Percentiles rank a stretch among this genome's conserved stretches.
Conservation (phyloP, 129 eudicot genomes). For the Erigeron canadensis region DNA sequence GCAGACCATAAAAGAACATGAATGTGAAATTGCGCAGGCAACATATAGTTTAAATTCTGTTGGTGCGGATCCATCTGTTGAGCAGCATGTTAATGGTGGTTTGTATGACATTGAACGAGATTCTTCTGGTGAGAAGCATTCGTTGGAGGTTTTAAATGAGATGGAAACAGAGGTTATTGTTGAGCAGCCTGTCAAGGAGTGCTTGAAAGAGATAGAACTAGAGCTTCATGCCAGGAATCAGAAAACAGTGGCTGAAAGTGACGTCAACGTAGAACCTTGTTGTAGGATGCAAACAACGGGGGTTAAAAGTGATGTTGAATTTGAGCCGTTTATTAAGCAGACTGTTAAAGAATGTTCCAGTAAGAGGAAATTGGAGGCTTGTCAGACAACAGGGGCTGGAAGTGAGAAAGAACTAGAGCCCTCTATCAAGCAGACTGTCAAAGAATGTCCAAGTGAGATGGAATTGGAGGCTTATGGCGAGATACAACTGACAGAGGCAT, state of each 20-base stretch:
- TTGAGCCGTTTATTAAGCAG: slow-evolving; percentile 21
- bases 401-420: slow-evolving; percentile 27
- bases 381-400: slow-evolving; percentile 25
- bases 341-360: slow-evolving; percentile 27
- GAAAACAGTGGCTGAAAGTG: slow-evolving; percentile 24
- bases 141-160: slow-evolving; percentile 26
- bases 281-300: slow-evolving; percentile 29
- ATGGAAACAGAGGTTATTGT: slow-evolving; percentile 23
- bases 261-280: slow-evolving; percentile 19
- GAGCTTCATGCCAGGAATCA: slow-evolving; percentile 10
- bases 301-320: slow-evolving; percentile 11
- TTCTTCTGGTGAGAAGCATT: slow-evolving; percentile 29
- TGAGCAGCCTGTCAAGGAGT: slow-evolving; percentile 27
- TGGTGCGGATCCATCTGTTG: slow-evolving; percentile 10
- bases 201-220: slow-evolving; percentile 20
- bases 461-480: slow-evolving; percentile 11
- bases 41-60: slow-evolving; percentile 15
- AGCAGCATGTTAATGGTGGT: slow-evolving; percentile 29
- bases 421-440: slow-evolving; percentile 21
- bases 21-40: slow-evolving; percentile 19
- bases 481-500: neutral
- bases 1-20: slow-evolving; percentile 4
- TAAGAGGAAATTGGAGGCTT: slow-evolving; percentile 25
- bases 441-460: slow-evolving; percentile 20
- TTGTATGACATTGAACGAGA: slow-evolving; percentile 14